A percentile compares a stretch with the other conserved stretches of the same genome.
Evolutionary conservation across 495 filamentous ascomycete genomes (phyloP).

Genomic region (Neurospora sublineolata): DNA sequence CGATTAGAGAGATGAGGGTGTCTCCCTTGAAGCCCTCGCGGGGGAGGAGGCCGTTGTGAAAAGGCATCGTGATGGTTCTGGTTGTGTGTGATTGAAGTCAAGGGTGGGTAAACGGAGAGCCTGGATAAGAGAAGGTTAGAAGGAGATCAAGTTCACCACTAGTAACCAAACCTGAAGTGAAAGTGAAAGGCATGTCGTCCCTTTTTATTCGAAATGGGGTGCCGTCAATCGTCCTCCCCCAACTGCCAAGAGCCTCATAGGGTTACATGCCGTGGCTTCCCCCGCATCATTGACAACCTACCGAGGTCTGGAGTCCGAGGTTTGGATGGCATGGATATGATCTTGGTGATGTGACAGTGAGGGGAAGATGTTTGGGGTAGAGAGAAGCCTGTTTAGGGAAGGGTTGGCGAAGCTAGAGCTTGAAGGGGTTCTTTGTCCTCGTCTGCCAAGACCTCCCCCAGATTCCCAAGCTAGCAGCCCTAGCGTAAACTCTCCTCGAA

Average conservation of each 20-base stretch:
- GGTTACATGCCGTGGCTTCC: neutral
- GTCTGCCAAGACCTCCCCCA: neutral
- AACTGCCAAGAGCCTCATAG: neutral
- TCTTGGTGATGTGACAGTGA: neutral
- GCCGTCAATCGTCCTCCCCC: neutral
- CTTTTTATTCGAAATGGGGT: neutral
- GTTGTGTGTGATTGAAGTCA: neutral
- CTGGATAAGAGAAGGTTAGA: neutral
- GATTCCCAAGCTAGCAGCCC: neutral
- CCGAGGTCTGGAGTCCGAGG: neutral
- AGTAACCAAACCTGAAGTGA: neutral
- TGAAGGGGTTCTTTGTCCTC: neutral
- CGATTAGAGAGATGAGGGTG: slow-evolving; percentile 41
- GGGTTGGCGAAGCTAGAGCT: neutral
- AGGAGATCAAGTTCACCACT: neutral
- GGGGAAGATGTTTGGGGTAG: neutral
- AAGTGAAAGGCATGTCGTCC: neutral
- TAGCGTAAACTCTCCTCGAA: neutral
- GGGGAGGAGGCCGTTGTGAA: slow-evolving; percentile 37
- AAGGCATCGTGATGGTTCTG: slow-evolving; percentile 26
- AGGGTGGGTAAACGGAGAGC: neutral
- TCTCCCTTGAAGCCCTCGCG: slow-evolving; percentile 53
- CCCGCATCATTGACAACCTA: neutral
- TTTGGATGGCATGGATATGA: neutral
- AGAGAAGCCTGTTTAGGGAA: neutral